These are phyloP conservation scores for Gaeumannomyces tritici DNA, from an alignment of 2,329 filamentous ascomycete species.

Conservation along the genomic window DNA sequence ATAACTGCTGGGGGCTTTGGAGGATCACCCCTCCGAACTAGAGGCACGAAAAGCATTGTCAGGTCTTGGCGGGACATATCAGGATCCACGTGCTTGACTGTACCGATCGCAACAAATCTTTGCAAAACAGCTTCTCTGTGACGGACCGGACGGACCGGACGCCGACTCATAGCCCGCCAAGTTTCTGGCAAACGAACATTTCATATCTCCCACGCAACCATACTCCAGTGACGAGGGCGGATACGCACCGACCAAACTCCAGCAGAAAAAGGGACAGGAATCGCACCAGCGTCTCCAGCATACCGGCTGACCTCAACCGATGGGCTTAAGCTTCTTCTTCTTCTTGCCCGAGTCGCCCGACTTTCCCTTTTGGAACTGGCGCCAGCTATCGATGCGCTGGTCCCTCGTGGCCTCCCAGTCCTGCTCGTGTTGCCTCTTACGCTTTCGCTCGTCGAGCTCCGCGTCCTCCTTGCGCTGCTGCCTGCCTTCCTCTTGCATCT, in stretches of 20 bases:
- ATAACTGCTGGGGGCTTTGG: not conserved
- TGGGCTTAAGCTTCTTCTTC: constrained; percentile 60
- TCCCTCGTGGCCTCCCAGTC: constrained; percentile 93
- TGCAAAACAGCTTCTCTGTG: not conserved
- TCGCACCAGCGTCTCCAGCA: not conserved
- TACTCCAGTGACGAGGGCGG: not conserved
- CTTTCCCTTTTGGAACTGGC: constrained; percentile 76
- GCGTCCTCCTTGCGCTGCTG: constrained; percentile 80
- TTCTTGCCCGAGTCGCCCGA: constrained; percentile 40
- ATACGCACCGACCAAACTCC: not conserved
- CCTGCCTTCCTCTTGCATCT: constrained; percentile 93
- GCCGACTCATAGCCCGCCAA: too few relatives aligned
- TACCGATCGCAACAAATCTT: not conserved
- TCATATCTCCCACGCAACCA: not conserved
- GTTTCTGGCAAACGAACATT: not conserved
- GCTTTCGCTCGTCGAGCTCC: constrained; percentile 69
- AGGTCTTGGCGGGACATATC: not conserved
- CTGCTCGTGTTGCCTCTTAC: constrained; percentile 85
- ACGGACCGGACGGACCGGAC: not conserved
- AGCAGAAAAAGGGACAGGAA: not conserved
- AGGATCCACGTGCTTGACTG: not conserved
- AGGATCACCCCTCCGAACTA: not conserved
- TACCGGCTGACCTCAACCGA: constrained; percentile 31
- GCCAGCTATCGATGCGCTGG: constrained; percentile 86
- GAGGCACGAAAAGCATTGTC: not conserved